These are phyloP conservation scores for Rosa persica DNA, from an alignment of 306 rosid species.

Conservation along the genomic window DNA sequence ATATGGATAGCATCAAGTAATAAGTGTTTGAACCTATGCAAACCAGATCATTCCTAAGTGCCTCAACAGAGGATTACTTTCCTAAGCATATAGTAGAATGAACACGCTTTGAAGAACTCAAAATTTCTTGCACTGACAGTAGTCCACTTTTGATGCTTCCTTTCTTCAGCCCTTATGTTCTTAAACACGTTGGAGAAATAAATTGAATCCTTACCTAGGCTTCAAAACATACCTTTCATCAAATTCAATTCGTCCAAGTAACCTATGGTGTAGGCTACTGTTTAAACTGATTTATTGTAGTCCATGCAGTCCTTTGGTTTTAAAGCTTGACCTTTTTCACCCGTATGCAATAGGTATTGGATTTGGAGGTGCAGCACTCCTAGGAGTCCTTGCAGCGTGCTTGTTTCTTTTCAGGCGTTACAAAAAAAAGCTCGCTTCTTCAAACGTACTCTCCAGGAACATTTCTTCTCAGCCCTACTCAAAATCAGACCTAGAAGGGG, in stretches of 20 bases:
- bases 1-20: not conserved
- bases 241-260: not conserved
- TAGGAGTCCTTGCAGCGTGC: not conserved
- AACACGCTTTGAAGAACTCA: not conserved
- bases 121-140: not conserved
- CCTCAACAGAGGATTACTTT: not conserved
- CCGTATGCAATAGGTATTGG: constrained; percentile 26
- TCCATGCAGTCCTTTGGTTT: not conserved
- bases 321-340: not conserved
- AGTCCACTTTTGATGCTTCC: not conserved
- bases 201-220: not conserved
- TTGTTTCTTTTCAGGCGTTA: constrained; percentile 8
- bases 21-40: not conserved
- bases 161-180: not conserved
- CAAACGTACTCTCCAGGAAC: constrained; percentile 17
- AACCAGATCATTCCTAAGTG: not conserved
- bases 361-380: not conserved
- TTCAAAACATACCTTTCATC: not conserved
- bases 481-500: constrained; percentile 35
- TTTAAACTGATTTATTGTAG: not conserved
- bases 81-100: not conserved
- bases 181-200: not conserved
- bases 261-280: not conserved
- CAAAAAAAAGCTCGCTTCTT: constrained; percentile 13
- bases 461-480: constrained; percentile 21